These are phyloP conservation scores for Friedmanniomyces endolithicus DNA, from an alignment of 495 filamentous ascomycete genomes.

Conservation along the genomic window DNA sequence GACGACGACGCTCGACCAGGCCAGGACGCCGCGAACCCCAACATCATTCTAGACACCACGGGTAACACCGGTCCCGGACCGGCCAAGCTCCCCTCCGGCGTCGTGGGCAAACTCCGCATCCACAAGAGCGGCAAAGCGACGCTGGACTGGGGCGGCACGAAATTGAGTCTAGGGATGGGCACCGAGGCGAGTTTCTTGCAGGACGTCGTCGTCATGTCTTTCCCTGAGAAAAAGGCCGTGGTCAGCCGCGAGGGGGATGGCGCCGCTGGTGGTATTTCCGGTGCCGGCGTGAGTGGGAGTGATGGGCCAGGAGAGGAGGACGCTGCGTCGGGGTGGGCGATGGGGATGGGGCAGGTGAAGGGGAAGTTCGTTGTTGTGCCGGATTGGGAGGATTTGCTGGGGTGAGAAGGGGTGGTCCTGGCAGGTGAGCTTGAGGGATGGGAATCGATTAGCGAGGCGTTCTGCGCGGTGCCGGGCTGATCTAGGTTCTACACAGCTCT, in stretches of 20 bases:
- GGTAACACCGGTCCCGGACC: constrained; percentile 8
- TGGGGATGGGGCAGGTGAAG: constrained; percentile 46
- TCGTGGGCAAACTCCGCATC: constrained; percentile 46
- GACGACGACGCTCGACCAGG: background rate
- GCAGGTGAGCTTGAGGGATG: background rate
- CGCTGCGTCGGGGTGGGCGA: constrained; percentile 27
- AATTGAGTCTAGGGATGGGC: constrained; percentile 33
- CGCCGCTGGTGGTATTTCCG: background rate
- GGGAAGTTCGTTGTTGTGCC: constrained; percentile 46
- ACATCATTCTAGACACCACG: constrained; percentile 2
- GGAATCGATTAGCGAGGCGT: background rate
- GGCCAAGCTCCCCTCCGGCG: constrained; percentile 31
- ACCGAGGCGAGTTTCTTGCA: constrained; percentile 22
- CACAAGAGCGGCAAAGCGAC: constrained; percentile 48
- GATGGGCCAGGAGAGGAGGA: constrained; percentile 23
- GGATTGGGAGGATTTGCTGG: constrained; percentile 35
- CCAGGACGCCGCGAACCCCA: constrained; percentile 4
- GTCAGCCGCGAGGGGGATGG: constrained; percentile 27
- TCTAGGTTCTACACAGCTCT: too few species aligned
- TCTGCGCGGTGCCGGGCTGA: too few species aligned
- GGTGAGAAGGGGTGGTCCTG: background rate
- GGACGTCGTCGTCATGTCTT: constrained; percentile 21
- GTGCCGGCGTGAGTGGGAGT: background rate
- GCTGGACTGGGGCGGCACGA: constrained; percentile 48
- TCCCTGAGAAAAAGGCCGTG: constrained; percentile 28